Percentiles rank a stretch among this genome's conserved stretches.
These are phyloP conservation scores for Ceratocystis harringtonii DNA, from an alignment of 2,329 filamentous ascomycete genomes.

Conservation along the genomic window DNA sequence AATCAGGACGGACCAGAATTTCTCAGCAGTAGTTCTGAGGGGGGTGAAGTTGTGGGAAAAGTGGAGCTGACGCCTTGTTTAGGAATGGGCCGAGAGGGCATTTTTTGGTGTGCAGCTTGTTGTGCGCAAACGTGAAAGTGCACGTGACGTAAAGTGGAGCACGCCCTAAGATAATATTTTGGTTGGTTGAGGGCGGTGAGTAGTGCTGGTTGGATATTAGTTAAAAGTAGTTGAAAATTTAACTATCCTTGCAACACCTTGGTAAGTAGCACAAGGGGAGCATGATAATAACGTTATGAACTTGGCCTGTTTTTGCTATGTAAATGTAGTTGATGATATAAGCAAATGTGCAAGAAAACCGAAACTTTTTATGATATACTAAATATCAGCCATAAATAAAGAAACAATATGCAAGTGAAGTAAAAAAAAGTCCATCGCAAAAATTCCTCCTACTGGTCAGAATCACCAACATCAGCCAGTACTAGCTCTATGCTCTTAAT, in stretches of 20 bases:
- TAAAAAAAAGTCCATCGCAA: neutral
- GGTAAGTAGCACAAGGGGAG: neutral
- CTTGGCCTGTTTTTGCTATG: neutral
- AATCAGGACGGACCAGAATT: conserved; percentile 17
- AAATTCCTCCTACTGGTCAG: neutral
- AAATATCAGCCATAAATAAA: neutral
- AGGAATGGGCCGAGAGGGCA: conserved; percentile 14
- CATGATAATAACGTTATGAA: neutral
- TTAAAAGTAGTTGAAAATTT: conserved; percentile 1
- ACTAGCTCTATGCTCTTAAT: neutral
- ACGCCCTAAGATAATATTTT: conserved; percentile 11
- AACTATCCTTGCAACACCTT: neutral
- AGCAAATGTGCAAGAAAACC: neutral
- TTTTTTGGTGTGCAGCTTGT: conserved; percentile 15
- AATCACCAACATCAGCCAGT: neutral
- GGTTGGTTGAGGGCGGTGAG: neutral
- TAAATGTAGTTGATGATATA: neutral
- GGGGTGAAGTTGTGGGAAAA: conserved; percentile 17
- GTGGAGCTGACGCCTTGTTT: conserved; percentile 13
- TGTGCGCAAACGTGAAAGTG: conserved; percentile 13
- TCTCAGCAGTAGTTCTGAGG: conserved; percentile 17
- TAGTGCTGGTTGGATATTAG: neutral
- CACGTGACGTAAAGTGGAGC: conserved; percentile 17
- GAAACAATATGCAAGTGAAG: neutral
- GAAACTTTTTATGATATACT: conserved; percentile 4